These are phyloP conservation scores for Thoreauomyces humboldtii DNA, from an alignment of 192 early-diverging fungal genomes.

Conservation along the genomic window DNA sequence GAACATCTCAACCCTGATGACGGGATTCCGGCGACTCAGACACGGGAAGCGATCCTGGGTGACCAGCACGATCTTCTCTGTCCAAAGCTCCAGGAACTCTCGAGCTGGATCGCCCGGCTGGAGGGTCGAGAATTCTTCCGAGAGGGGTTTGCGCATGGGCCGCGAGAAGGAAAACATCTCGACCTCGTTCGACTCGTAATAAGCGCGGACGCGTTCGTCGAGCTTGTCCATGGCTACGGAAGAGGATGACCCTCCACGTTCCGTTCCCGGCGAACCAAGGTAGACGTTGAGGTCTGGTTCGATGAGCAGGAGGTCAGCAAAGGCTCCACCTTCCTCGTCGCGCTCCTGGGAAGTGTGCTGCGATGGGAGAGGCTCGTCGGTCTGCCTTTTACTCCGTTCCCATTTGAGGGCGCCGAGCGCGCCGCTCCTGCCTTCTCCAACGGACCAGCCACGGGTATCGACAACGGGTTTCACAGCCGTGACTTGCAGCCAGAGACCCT, in stretches of 20 bases:
- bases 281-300: slow-evolving; percentile 46
- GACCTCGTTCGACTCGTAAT: slow-evolving; percentile 68
- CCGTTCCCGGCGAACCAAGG: not conserved
- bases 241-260: not conserved
- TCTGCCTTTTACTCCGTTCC: not conserved
- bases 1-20: slow-evolving; percentile 49
- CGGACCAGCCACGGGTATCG: slow-evolving; percentile 34
- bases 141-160: slow-evolving; percentile 51
- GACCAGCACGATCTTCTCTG: slow-evolving; percentile 65
- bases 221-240: slow-evolving; percentile 1
- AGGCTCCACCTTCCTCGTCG: not conserved
- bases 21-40: slow-evolving; percentile 54
- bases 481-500: slow-evolving; percentile 64
- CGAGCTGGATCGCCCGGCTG: slow-evolving; percentile 45
- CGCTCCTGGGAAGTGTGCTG: not conserved
- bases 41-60: slow-evolving; percentile 69
- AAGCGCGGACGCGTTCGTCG: slow-evolving; percentile 44
- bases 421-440: slow-evolving; percentile 26
- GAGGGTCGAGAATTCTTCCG: not conserved
- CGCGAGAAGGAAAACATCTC: slow-evolving; percentile 61
- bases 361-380: too few relatives aligned
- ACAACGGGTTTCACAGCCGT: slow-evolving; percentile 66
- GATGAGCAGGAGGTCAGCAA: slow-evolving; percentile 20
- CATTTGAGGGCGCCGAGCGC: slow-evolving; percentile 24
- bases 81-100: slow-evolving; percentile 76